Evolutionary conservation across 371 early-diverging fungal species (phyloP), one percentile per base, ranked within the genome.

Genomic region (Umbelopsis sp.): DNA sequence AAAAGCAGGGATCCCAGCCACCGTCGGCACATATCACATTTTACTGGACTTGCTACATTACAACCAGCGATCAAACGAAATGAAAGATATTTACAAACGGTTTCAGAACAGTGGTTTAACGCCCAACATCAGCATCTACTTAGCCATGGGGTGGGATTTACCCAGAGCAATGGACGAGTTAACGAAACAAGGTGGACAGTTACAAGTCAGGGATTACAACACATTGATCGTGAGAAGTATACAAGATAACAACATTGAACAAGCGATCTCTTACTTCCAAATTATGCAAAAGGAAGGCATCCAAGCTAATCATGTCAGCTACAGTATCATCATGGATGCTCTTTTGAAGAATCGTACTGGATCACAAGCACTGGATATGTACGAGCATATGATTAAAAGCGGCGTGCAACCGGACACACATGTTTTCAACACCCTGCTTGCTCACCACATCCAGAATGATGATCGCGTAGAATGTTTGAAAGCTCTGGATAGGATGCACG

Each of bases 251-350:
- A 45, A 69, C 24, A 74, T 79, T 25, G 18, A 45, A 20, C 70
- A 77, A 16, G 83, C 85, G 5, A 24, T 80, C 9, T 67, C 76
- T 2, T 62, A 82, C 5, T 79, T 76, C 50, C 65, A 70, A 16
- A 35, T 16, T 9, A 81, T 79, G 81, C 57, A 72, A 7, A 12
- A 76, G 38, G 65, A 66, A 8, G 63, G 62, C 5, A 67, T 80
- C 2, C 62, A 62, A 7, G 72, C 77, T 20, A 79, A 81, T 63
- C 51, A 52, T 9, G 76, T 44, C 41, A 81, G 76, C 35, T 82
- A 82, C 45, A 63, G 70, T 32, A 81, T 82, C 44, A 24, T 81
- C 6, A 80, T 82, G 57, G 80, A 80, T 45, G 72, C 76, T 4
- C 38, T 80, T 0, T 73, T 70, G 44, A 82, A 82, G 48, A 79